A percentile compares a stretch with the other conserved stretches of the same genome.
phyloP scores from a whole-genome alignment of 768 basidiomycete genomes.

The Russula emetica region DNA sequence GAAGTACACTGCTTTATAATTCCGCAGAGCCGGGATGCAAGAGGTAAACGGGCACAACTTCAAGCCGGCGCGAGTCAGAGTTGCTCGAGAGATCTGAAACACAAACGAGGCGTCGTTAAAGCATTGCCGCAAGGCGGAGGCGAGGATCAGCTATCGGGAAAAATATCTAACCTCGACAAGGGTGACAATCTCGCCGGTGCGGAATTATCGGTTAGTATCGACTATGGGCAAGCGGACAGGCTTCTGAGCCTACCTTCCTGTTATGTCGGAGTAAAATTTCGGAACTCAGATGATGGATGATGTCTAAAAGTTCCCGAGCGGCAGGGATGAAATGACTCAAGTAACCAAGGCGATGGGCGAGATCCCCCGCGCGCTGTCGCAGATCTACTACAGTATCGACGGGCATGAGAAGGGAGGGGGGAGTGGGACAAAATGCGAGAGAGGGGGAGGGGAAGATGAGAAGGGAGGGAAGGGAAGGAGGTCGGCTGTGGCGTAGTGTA shows the following conservation, averaged over 20 bases:
- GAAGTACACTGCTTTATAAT: slow-evolving; percentile 27
- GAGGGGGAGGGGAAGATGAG: slow-evolving; percentile 4
- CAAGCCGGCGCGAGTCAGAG: slow-evolving; percentile 25
- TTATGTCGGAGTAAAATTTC: slow-evolving; percentile 24
- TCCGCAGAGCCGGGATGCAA: slow-evolving; percentile 19
- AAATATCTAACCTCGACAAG: slow-evolving; percentile 27
- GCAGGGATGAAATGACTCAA: slow-evolving; percentile 24
- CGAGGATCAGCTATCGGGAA: slow-evolving; percentile 7
- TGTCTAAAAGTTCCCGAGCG: slow-evolving; percentile 26
- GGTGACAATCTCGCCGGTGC: slow-evolving; percentile 25
- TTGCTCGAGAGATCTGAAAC: slow-evolving; percentile 27
- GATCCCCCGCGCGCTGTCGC: slow-evolving; percentile 24
- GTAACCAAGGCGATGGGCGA: slow-evolving; percentile 24
- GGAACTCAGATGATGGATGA: slow-evolving; percentile 17
- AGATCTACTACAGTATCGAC: slow-evolving; percentile 26
- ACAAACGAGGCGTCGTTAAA: slow-evolving; percentile 16
- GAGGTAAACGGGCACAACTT: slow-evolving; percentile 26
- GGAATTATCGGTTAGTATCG: slow-evolving; percentile 13
- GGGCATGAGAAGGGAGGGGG: slow-evolving; percentile 12
- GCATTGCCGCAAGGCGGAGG: slow-evolving; percentile 4
- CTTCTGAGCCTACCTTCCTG: slow-evolving; percentile 25
- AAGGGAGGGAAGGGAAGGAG: slow-evolving; percentile 16
- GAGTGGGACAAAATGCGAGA: background rate
- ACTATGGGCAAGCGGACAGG: background rate
- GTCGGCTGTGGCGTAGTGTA: slow-evolving; percentile 19